Evolutionary conservation across 768 basidiomycete genomes (phyloP), one percentile per base, ranked within the genome.

Genomic region (Mycena olivaceomarginata): DNA sequence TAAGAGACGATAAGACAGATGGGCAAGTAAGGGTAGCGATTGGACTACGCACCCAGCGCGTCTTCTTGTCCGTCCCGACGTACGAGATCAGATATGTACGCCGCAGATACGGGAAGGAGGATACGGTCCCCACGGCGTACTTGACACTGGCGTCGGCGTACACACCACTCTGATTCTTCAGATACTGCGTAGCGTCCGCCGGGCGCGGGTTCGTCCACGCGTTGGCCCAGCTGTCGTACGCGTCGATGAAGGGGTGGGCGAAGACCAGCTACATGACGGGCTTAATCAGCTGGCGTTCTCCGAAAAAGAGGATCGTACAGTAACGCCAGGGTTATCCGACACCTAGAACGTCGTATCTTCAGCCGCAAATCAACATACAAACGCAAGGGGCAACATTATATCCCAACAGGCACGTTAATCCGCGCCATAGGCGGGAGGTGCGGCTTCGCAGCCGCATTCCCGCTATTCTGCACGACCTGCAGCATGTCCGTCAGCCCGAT

Each of bases 321-420:
- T 93, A 80, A 93, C 91, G 8, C 91, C 92, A 20, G 93, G 93
- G 82, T 93, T 93, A 80, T 93, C 93, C 37, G 88, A 89, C 9
- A 90, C 90, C 86, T 88, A 25, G 25, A 25, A 25, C 25, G 25
- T 25, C 25, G 1, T 25, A 25, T 25, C 25, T 25, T 25, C 25
- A 25, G 25, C 25, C 25, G 25, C 25, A 25, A 25, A 25, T 25
- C 25, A 25, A 25, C 25, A 25, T 2, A 25, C 25, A 25, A 25
- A 25, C 25, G 2, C 25, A 25, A 25, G 25, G 25, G 25, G 25
- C 25, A 25, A 25, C 25, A 25, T 25, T 25, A 25, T 25, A 25
- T 25, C 25, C 25, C 25, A 25, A n/a, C 25, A 25, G 25, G 25
- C 25, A 25, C 1, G 25, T 25, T 25, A 25, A 25, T 25, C 25